These are phyloP conservation scores for Atkinsonella texensis DNA, from an alignment of 2,329 filamentous ascomycete species.

Conservation along the genomic window DNA sequence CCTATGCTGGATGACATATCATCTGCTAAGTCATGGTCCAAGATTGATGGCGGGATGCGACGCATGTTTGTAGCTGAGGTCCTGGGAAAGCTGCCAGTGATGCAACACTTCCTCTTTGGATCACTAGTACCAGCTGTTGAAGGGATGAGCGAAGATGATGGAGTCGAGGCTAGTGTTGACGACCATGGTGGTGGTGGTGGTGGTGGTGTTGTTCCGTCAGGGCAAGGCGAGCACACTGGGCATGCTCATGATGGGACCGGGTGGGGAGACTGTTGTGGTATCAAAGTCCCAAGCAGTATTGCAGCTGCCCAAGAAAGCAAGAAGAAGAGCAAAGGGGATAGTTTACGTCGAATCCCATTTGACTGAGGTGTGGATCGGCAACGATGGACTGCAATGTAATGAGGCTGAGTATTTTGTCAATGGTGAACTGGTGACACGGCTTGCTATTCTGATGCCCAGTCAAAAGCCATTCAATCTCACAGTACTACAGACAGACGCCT, in stretches of 20 bases:
- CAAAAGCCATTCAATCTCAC: no score
- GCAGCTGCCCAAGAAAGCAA: constrained; percentile 82
- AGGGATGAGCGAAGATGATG: constrained; percentile 63
- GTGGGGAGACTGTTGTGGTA: constrained; percentile 97
- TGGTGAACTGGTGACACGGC: not conserved
- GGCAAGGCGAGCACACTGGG: constrained; percentile 46
- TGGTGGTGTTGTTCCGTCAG: constrained; percentile 26
- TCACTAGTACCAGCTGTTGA: constrained; percentile 67
- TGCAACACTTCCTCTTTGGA: constrained; percentile 97
- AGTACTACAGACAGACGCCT: no score
- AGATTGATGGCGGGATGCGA: constrained; percentile 90
- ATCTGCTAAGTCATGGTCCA: constrained; percentile 75
- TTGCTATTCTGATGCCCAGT: no score
- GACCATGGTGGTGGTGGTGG: constrained; percentile 41
- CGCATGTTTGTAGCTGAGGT: constrained; percentile 96
- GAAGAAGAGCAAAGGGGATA: constrained; percentile 52
- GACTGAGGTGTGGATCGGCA: constrained; percentile 38
- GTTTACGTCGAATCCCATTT: constrained; percentile 67
- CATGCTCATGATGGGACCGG: constrained; percentile 51
- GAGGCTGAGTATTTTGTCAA: not conserved
- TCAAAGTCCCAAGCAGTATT: constrained; percentile 89
- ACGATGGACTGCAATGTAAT: no score
- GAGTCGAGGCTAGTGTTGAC: constrained; percentile 32
- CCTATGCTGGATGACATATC: constrained; percentile 98
- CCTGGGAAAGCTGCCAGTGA: constrained; percentile 83